These are phyloP conservation scores for Passiflora organensis DNA, from an alignment of 345 rosid species.

Conservation along the genomic window DNA sequence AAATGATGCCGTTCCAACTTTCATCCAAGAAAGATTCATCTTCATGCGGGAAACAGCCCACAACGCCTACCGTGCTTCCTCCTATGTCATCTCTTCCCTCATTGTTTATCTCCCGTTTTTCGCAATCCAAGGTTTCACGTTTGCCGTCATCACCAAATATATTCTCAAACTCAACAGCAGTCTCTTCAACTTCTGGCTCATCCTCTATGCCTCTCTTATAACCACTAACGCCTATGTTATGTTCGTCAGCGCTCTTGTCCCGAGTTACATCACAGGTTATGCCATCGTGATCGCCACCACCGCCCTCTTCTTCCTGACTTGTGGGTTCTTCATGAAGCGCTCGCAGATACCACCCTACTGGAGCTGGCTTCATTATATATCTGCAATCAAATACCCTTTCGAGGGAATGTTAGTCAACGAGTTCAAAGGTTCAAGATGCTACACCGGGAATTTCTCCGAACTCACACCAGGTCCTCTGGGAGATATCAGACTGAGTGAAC, in stretches of 20 bases:
- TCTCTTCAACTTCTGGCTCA: constrained; percentile 47
- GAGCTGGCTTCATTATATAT: constrained; percentile 63
- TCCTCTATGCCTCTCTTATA: constrained; percentile 49
- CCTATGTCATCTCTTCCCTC: constrained; percentile 54
- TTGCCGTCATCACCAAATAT: constrained; percentile 35
- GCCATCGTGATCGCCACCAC: constrained; percentile 62
- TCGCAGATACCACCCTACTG: constrained; percentile 37
- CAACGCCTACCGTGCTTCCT: constrained; percentile 62
- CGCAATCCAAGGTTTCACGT: constrained; percentile 54
- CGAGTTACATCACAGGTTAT: constrained; percentile 57
- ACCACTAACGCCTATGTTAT: constrained; percentile 61
- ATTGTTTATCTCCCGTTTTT: constrained; percentile 60
- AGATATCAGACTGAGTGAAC: constrained; percentile 17
- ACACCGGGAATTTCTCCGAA: constrained; percentile 20
- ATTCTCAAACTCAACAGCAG: constrained; percentile 33
- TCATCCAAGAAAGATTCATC: constrained; percentile 67
- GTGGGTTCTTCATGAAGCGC: constrained; percentile 53
- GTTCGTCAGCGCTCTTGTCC: constrained; percentile 65
- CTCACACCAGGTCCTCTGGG: constrained; percentile 61
- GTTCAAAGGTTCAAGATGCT: constrained; percentile 39
- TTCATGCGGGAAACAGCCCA: constrained; percentile 64
- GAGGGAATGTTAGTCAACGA: constrained; percentile 53
- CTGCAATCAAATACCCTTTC: constrained; percentile 63
- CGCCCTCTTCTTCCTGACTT: constrained; percentile 59
- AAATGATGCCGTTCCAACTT: constrained; percentile 63